Percentiles rank a stretch among this genome's conserved stretches.
Evolutionary conservation across 306 rosid species (phyloP).

Genomic region (Vigna mungo): DNA sequence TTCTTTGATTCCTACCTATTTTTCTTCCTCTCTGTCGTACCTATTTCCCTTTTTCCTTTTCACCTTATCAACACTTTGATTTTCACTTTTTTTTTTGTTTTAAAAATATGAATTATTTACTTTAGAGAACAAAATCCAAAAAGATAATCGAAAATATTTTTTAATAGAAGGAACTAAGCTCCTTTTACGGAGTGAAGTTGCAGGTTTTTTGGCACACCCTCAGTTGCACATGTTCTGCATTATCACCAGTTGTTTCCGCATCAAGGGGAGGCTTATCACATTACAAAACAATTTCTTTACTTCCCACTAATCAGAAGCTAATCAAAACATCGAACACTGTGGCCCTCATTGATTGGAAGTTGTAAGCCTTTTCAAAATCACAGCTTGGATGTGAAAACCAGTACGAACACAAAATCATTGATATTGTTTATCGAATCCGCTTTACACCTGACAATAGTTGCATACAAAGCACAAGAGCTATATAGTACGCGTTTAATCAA

Average conservation of each 20-base stretch:
- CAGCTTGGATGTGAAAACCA: conserved; percentile 15
- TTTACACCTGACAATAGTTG: conserved; percentile 9
- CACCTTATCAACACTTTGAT: not conserved
- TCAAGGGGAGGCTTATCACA: conserved; percentile 39
- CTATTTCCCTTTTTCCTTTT: no score
- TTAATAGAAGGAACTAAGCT: conserved; percentile 17
- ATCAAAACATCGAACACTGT: not conserved
- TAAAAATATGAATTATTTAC: not conserved
- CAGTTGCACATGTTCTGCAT: conserved; percentile 34
- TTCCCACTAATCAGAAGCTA: conserved; percentile 31
- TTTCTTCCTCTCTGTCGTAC: no score
- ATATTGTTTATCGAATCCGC: conserved; percentile 16
- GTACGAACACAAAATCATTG: conserved; percentile 23
- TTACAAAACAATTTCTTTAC: conserved; percentile 30
- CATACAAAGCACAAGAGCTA: not conserved
- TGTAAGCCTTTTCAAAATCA: not conserved
- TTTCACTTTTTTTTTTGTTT: not conserved
- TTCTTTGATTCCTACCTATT: no score
- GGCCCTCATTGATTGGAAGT: not conserved
- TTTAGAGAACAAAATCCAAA: not conserved
- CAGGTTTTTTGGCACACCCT: conserved; percentile 7
- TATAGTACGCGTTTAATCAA: not conserved
- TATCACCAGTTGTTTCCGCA: conserved; percentile 19
- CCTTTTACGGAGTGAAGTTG: not conserved
- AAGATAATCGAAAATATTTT: not conserved